phyloP scores from a whole-genome alignment of 2,329 filamentous ascomycete species.

The Ophiostoma fasciatum region DNA sequence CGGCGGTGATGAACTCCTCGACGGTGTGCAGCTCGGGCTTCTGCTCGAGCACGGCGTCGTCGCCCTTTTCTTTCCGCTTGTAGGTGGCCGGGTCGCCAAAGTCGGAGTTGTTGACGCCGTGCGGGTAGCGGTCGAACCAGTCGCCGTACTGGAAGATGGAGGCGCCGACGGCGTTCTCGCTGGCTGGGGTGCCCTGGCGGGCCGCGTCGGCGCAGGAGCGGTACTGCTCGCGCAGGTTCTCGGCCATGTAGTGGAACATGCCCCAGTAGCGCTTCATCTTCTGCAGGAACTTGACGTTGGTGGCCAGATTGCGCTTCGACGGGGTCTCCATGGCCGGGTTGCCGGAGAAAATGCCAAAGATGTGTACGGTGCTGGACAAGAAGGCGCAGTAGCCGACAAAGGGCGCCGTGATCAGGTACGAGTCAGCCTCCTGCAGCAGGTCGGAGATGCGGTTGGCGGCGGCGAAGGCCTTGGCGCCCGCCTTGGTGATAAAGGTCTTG shows the following conservation, averaged over 20 bases:
- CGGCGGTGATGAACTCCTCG: constrained; percentile 79
- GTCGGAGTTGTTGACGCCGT: constrained; percentile 73
- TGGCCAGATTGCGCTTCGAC: constrained; percentile 71
- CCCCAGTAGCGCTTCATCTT: constrained; percentile 98
- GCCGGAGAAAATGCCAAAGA: constrained; percentile 80
- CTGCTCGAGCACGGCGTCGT: constrained; percentile 80
- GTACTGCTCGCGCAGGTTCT: constrained; percentile 83
- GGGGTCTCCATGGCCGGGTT: constrained; percentile 59
- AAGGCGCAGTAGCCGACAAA: constrained; percentile 95
- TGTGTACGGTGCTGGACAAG: constrained; percentile 84
- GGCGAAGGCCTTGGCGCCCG: constrained; percentile 60
- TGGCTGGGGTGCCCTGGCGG: constrained; percentile 43
- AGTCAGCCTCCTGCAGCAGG: constrained; percentile 65
- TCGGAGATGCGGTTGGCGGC: constrained; percentile 79
- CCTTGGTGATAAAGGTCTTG: constrained; percentile 60
- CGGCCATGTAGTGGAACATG: constrained; percentile 94
- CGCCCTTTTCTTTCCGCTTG: constrained; percentile 59
- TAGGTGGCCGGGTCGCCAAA: constrained; percentile 60
- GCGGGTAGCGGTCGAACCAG: constrained; percentile 92
- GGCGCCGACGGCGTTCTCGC: constrained; percentile 26
- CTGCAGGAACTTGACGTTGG: constrained; percentile 77
- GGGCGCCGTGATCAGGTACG: constrained; percentile 70
- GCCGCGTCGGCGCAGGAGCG: constrained; percentile 71
- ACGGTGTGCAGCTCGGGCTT: constrained; percentile 81
- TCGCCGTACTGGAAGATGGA: constrained; percentile 89